Base-by-base conservation (phyloP, 768 basidiomycete genomes). In the Psilocybe sp. region DNA sequence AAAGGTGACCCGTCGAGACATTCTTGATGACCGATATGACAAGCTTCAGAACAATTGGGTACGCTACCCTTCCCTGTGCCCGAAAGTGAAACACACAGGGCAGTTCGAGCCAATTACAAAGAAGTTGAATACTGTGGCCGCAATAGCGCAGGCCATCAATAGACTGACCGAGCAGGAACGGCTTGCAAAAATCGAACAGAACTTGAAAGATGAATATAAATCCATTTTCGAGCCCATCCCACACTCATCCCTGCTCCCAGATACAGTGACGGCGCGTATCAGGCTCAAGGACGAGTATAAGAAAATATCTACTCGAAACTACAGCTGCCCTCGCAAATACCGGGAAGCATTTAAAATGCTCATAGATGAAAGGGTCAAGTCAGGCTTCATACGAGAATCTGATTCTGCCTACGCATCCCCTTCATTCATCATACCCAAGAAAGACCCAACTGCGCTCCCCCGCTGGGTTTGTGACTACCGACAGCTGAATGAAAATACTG, bases 381-480 rank as follows among this genome's bases (percentile, higher is more conserved):
- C 67, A 2, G 71, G 73, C 0, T 47, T 59, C 0, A 62, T 76
- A 0, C 49, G 55, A 0, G 66, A 62, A 0, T 74, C 67, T 0
- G 53, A 54, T 0, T 69, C 64, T 0, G 37, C 41, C 0, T 64
- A 60, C 38, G 66, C 67, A 0, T 77, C 67, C 0, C 73, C 70
- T 0, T 60, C 64, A 0, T 78, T 76, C 47, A 59, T 75, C 1
- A 67, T 76, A 3, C 70, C 64, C 0, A 72, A 72, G 39, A 40
- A 62, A 0, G 66, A 71, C 38, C 49, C 52, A 0, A 57, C 43
- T 0, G 69, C 54, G 0, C 32, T 68, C 0, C 72, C n/a, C n/a
- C n/a, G 63, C 0, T 72, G 69, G 69, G 69, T 74, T 0, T 69
- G 67, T 47, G 66, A 73, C 32, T 74, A 62, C 49, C 50, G 61